Conservation (phyloP, 805 yeast genomes). For the Candida ipomoeae region DNA sequence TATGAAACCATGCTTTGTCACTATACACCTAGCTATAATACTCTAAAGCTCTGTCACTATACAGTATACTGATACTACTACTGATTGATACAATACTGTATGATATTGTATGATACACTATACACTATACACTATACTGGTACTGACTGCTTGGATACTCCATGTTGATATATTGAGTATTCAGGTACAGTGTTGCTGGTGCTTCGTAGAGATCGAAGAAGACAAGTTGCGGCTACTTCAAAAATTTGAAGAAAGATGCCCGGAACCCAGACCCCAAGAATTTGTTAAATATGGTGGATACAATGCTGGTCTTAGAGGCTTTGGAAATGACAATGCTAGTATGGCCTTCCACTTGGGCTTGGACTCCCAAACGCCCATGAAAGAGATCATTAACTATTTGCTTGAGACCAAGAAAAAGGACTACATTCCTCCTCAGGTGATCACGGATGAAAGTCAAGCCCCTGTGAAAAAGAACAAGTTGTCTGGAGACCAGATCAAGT, state of each 20-base stretch:
- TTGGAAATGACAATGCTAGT: constrained; percentile 22
- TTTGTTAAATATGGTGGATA: constrained; percentile 20
- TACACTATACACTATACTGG: no score
- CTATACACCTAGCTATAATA: no score
- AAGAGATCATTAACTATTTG: constrained; percentile 19
- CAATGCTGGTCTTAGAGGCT: constrained; percentile 20
- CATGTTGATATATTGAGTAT: no score
- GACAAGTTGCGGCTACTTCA: no score
- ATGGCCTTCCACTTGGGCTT: constrained; percentile 22
- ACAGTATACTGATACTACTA: no score
- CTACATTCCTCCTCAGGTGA: constrained; percentile 14
- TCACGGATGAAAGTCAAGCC: constrained; percentile 12
- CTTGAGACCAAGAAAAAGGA: constrained; percentile 15
- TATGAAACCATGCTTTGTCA: no score
- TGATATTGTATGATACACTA: no score
- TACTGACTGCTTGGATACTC: no score
- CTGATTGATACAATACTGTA: no score
- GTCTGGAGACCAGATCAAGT: constrained; percentile 18
- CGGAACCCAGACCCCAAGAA: constrained; percentile 7
- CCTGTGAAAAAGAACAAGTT: constrained; percentile 18
- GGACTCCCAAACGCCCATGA: constrained; percentile 18
- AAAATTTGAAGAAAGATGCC: constrained; percentile 17
- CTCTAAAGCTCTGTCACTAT: no score
- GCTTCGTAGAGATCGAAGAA: no score
- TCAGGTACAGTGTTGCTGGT: no score